Percentiles rank a stretch among this genome's conserved stretches.
These are phyloP conservation scores for Pleurotus salmoneostramineus DNA, from an alignment of 768 basidiomycete genomes.

Conservation along the genomic window DNA sequence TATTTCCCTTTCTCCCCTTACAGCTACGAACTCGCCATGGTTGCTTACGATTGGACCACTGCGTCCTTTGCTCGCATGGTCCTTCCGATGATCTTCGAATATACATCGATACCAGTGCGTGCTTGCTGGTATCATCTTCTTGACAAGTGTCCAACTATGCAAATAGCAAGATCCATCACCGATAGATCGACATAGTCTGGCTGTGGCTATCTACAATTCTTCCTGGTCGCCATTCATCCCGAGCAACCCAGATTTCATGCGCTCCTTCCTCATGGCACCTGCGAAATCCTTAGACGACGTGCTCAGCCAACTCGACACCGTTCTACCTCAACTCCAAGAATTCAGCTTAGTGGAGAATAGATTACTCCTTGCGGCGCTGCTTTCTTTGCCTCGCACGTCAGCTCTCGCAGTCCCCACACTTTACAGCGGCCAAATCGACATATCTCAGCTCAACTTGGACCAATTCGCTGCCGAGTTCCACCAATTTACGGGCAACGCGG, in stretches of 20 bases:
- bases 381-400: conserved; percentile 10
- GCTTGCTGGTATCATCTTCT: background rate
- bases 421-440: conserved; percentile 12
- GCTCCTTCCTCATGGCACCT: conserved; percentile 11
- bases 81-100: conserved; percentile 11
- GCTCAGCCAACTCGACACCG: background rate
- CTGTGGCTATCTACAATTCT: conserved; percentile 8
- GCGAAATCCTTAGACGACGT: background rate
- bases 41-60: background rate
- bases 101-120: conserved; percentile 4
- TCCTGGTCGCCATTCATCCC: conserved; percentile 6
- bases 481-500: background rate
- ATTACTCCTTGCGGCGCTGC: conserved; percentile 6
- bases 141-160: background rate
- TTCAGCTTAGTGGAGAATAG: conserved; percentile 11
- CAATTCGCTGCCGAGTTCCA: conserved; percentile 1
- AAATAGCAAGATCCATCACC: background rate
- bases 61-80: conserved; percentile 7
- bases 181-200: conserved; percentile 6
- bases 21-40: conserved; percentile 10
- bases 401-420: background rate
- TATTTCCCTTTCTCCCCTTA: conserved; percentile 10
- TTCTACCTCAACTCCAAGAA: background rate
- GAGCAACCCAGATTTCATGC: conserved; percentile 8
- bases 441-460: conserved; percentile 7